Percentiles rank a stretch among this genome's conserved stretches.
Conservation (phyloP, 345 rosid genomes). For the Ceriops decandra region DNA sequence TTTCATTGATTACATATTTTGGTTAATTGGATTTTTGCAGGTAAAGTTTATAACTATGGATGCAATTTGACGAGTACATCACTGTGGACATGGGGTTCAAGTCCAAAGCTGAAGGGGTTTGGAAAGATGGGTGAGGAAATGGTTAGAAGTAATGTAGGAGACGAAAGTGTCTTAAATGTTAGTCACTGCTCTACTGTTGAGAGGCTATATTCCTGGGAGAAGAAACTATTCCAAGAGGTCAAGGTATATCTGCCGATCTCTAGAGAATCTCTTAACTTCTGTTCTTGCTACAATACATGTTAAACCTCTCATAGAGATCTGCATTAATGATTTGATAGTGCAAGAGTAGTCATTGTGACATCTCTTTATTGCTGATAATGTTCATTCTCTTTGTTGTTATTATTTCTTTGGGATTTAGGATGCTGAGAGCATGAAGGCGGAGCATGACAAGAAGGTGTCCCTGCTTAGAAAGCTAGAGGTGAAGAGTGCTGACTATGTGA, state of each 20-base stretch:
- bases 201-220: conserved; percentile 93
- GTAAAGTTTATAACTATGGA: conserved; percentile 55
- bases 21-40: conserved; percentile 25
- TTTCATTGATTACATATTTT: not conserved
- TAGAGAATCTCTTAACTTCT: not conserved
- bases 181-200: conserved; percentile 86
- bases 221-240: conserved; percentile 83
- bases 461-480: conserved; percentile 77
- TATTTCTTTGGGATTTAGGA: conserved; percentile 35
- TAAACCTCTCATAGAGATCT: not conserved
- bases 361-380: not conserved
- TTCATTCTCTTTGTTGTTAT: not conserved
- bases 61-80: conserved; percentile 57
- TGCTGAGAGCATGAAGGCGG: conserved; percentile 62
- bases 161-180: conserved; percentile 18
- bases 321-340: not conserved
- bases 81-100: conserved; percentile 67
- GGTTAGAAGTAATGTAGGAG: conserved; percentile 12
- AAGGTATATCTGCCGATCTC: conserved; percentile 47
- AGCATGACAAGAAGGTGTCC: conserved; percentile 77
- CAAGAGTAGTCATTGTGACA: not conserved
- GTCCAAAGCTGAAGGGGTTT: conserved; percentile 47
- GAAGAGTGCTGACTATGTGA: conserved; percentile 77
- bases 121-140: conserved; percentile 36
- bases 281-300: too few species aligned